These are phyloP conservation scores for Suillus plorans DNA, from an alignment of 768 basidiomycete species.

Conservation along the genomic window DNA sequence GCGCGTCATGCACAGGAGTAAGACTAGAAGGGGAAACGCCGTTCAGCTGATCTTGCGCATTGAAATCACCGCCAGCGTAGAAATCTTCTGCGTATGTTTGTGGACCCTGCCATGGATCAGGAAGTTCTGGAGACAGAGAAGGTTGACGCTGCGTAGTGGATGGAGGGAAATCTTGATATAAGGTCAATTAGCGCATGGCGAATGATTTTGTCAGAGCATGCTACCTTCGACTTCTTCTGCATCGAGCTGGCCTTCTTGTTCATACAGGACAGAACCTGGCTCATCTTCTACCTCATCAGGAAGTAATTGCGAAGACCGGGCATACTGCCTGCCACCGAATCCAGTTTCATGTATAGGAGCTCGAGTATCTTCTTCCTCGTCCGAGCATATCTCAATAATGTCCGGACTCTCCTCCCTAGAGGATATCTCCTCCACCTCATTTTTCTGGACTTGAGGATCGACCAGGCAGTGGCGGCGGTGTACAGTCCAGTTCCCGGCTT, in stretches of 20 bases:
- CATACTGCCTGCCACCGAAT: constrained; percentile 20
- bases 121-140: constrained; percentile 28
- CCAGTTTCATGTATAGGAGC: constrained; percentile 11
- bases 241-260: constrained; percentile 14
- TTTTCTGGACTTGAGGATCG: constrained; percentile 13
- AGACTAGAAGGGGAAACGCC: constrained; percentile 23
- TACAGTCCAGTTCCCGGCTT: not conserved
- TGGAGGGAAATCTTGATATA: constrained; percentile 5
- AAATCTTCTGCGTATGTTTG: constrained; percentile 42
- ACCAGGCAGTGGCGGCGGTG: constrained; percentile 8
- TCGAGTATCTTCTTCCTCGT: constrained; percentile 23
- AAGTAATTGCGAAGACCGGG: constrained; percentile 5
- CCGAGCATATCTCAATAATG: constrained; percentile 25
- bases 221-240: constrained; percentile 15
- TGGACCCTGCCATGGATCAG: constrained; percentile 42
- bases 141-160: not conserved
- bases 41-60: not conserved
- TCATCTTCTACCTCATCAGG: constrained; percentile 1
- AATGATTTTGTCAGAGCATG: not conserved
- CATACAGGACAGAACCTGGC: not conserved
- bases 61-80: constrained; percentile 44
- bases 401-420: constrained; percentile 16
- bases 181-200: not conserved
- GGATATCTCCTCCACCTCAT: constrained; percentile 12
- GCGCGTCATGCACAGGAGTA: constrained; percentile 21